These are phyloP conservation scores for Amanita rubescens DNA, from an alignment of 768 basidiomycete genomes.

Conservation along the genomic window DNA sequence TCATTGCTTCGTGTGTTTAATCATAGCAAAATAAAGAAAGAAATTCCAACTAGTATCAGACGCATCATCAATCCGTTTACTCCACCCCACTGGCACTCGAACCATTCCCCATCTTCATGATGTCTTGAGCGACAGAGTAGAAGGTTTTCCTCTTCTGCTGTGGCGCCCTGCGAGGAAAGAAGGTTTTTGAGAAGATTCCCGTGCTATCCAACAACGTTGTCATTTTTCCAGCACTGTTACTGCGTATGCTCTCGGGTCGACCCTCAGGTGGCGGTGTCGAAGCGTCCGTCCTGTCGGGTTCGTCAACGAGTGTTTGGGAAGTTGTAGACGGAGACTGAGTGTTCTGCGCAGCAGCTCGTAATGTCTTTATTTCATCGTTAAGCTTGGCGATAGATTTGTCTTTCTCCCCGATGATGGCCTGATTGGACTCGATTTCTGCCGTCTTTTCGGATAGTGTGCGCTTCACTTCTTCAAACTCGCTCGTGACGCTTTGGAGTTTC, in stretches of 20 bases:
- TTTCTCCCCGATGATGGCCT: background rate
- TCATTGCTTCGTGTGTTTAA: background rate
- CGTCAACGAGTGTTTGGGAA: background rate
- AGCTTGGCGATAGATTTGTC: background rate
- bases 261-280: background rate
- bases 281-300: background rate
- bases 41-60: background rate
- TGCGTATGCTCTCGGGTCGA: slow-evolving; percentile 3
- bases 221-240: background rate
- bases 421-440: background rate
- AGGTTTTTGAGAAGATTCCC: background rate
- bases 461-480: slow-evolving; percentile 1
- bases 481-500: background rate
- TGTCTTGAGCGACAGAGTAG: background rate
- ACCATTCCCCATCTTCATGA: slow-evolving; percentile 1
- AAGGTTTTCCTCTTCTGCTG: slow-evolving; percentile 2
- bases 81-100: background rate
- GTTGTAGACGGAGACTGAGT: background rate
- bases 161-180: background rate
- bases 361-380: background rate
- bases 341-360: background rate
- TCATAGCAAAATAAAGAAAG: background rate
- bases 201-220: background rate
- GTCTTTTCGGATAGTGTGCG: slow-evolving; percentile 1
- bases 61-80: background rate